Percentiles rank a stretch among this genome's conserved stretches.
Evolutionary conservation across 2,329 filamentous ascomycete genomes (phyloP).

Genomic region (Coniochaeta sp.): DNA sequence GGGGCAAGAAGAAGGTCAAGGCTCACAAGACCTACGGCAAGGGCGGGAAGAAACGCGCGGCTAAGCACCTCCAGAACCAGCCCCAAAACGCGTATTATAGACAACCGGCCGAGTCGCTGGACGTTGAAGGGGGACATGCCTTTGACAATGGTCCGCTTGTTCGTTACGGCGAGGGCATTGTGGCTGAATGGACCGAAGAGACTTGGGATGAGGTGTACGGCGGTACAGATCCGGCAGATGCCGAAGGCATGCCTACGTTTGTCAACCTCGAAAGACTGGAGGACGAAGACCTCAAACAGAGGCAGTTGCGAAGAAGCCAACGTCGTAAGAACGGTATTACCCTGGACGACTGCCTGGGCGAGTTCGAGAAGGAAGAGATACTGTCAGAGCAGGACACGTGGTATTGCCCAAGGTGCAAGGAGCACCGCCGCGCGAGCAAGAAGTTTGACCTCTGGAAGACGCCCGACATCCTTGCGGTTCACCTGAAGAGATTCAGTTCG

Average conservation of each 20-base stretch:
- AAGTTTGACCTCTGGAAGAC: slow-evolving; percentile 97
- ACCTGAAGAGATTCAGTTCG: slow-evolving; percentile 91
- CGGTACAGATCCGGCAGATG: slow-evolving; percentile 34
- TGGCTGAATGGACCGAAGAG: slow-evolving; percentile 76
- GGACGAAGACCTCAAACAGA: slow-evolving; percentile 58
- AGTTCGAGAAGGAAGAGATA: slow-evolving; percentile 90
- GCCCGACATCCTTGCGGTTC: slow-evolving; percentile 89
- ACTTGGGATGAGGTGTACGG: slow-evolving; percentile 67
- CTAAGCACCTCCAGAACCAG: slow-evolving; percentile 25
- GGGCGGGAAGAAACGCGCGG: slow-evolving; percentile 34
- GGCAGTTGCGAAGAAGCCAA: slow-evolving; percentile 52
- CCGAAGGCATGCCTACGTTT: slow-evolving; percentile 56
- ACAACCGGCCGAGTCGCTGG: slow-evolving; percentile 23
- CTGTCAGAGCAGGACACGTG: slow-evolving; percentile 93
- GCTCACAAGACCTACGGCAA: slow-evolving; percentile 37
- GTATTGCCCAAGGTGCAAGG: slow-evolving; percentile 96
- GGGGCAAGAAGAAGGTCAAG: slow-evolving; percentile 41
- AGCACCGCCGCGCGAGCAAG: slow-evolving; percentile 86
- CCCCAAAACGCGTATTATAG: slow-evolving; percentile 20
- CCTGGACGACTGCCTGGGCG: slow-evolving; percentile 84
- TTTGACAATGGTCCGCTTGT: slow-evolving; percentile 57
- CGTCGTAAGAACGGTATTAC: slow-evolving; percentile 71
- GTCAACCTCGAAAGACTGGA: slow-evolving; percentile 42
- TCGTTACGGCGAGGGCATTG: slow-evolving; percentile 72
- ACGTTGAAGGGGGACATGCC: slow-evolving; percentile 24